Percentiles rank a stretch among this genome's conserved stretches.
These are phyloP conservation scores for Hansenula lynferdii DNA, from an alignment of 1,139 yeast species.

Conservation along the genomic window DNA sequence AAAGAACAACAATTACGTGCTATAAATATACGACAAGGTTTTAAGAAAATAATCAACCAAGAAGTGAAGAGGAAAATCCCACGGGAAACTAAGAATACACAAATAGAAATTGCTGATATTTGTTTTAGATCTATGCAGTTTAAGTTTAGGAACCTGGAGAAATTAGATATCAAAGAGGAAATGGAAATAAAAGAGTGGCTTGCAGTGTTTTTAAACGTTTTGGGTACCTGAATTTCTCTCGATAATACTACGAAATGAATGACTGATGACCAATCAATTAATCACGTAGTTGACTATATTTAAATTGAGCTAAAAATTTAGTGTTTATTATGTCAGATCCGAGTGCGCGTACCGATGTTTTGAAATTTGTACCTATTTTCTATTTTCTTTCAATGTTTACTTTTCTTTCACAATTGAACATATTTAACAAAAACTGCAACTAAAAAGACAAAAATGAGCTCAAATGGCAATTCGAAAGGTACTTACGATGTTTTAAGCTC, in stretches of 20 bases:
- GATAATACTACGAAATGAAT: background rate
- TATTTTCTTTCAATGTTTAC: too few species aligned
- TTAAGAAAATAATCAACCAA: slow-evolving; percentile 12
- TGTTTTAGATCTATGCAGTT: slow-evolving; percentile 18
- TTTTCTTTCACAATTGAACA: too few species aligned
- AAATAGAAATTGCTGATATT: slow-evolving; percentile 20
- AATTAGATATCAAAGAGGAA: slow-evolving; percentile 5
- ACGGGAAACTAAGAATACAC: slow-evolving; percentile 8
- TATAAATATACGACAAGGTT: slow-evolving; percentile 12
- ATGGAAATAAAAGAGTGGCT: slow-evolving; percentile 18
- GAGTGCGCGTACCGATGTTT: too few species aligned
- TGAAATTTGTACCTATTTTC: too few species aligned
- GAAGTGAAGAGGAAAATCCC: slow-evolving; percentile 13
- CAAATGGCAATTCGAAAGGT: background rate
- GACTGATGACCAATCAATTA: too few species aligned
- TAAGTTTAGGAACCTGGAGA: slow-evolving; percentile 12
- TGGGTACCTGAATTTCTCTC: slow-evolving; percentile 1
- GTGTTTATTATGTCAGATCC: too few species aligned
- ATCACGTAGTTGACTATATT: too few species aligned
- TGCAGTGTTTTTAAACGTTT: slow-evolving; percentile 8
- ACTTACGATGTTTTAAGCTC: background rate
- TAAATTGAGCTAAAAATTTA: too few species aligned
- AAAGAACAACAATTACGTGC: slow-evolving; percentile 14
- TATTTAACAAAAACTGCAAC: too few species aligned
- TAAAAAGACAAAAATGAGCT: background rate